Evolutionary conservation across 148 eudicot genomes (phyloP).

Genomic region (Fallopia convolvulus): DNA sequence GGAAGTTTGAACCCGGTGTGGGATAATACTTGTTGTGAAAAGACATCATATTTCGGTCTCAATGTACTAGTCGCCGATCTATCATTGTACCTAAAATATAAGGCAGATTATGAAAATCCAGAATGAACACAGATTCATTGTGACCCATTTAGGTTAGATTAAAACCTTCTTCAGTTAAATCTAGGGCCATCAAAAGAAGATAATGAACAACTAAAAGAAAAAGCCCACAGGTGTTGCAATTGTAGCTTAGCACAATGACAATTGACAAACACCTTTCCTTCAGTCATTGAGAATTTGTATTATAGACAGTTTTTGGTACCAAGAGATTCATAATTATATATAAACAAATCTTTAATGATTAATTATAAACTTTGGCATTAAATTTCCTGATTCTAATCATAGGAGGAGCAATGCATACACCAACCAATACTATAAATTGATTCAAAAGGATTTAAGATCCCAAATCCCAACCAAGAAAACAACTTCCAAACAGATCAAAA

Average conservation of each 20-base stretch:
- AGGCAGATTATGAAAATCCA: background rate
- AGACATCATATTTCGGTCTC: slow-evolving; percentile 50
- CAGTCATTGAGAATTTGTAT: background rate
- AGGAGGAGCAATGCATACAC: background rate
- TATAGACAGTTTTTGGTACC: background rate
- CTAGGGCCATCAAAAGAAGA: too few relatives aligned
- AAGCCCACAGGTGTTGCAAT: too few relatives aligned
- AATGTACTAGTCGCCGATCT: slow-evolving; percentile 61
- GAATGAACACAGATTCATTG: background rate
- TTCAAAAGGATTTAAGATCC: background rate
- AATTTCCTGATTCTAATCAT: background rate
- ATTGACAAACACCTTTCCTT: background rate
- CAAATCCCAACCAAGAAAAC: background rate
- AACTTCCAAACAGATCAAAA: background rate
- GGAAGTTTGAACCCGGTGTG: slow-evolving; percentile 65
- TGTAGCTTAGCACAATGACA: background rate
- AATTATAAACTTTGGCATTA: background rate
- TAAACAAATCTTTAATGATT: too few relatives aligned
- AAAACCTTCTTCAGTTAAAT: background rate
- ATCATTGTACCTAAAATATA: slow-evolving; percentile 56
- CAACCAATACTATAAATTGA: background rate
- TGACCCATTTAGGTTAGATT: background rate
- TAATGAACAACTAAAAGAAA: too few relatives aligned
- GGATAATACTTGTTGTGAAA: slow-evolving; percentile 48
- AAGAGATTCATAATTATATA: background rate